These are phyloP conservation scores for Oehlia diaphana DNA, from an alignment of 192 early-diverging fungal species.

Conservation along the genomic window DNA sequence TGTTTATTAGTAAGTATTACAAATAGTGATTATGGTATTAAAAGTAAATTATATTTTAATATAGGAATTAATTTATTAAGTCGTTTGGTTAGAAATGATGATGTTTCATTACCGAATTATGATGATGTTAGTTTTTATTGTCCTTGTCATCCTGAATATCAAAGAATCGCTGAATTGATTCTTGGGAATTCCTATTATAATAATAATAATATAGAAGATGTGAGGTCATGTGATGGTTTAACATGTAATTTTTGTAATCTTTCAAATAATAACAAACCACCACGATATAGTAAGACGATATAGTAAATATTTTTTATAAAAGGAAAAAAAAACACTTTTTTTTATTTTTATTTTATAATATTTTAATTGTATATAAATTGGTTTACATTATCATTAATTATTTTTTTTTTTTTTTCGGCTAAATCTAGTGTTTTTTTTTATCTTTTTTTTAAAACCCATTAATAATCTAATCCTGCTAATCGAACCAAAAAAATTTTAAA, in stretches of 20 bases:
- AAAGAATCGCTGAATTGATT: background rate
- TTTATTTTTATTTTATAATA: too few species aligned
- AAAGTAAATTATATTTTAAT: background rate
- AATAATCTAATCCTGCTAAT: too few species aligned
- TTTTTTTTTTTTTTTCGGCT: too few species aligned
- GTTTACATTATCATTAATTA: too few species aligned
- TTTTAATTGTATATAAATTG: too few species aligned
- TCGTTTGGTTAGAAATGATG: background rate
- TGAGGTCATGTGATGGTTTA: background rate
- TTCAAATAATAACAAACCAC: background rate
- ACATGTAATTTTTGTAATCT: background rate
- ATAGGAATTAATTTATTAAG: background rate
- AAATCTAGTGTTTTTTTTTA: too few species aligned
- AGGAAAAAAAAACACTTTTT: too few species aligned
- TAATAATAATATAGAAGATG: too few species aligned
- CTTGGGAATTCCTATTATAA: background rate
- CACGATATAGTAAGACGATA: background rate
- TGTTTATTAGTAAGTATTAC: background rate
- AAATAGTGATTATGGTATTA: background rate
- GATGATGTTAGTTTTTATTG: slow-evolving; percentile 5
- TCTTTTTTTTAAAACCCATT: too few species aligned
- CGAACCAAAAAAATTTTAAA: too few species aligned
- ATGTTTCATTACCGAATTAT: slow-evolving; percentile 1
- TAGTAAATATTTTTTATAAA: too few species aligned
- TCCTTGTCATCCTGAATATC: slow-evolving; percentile 24